Evolutionary conservation across 148 eudicot genomes (phyloP).

Genomic region (Rhododendron mucronatum): DNA sequence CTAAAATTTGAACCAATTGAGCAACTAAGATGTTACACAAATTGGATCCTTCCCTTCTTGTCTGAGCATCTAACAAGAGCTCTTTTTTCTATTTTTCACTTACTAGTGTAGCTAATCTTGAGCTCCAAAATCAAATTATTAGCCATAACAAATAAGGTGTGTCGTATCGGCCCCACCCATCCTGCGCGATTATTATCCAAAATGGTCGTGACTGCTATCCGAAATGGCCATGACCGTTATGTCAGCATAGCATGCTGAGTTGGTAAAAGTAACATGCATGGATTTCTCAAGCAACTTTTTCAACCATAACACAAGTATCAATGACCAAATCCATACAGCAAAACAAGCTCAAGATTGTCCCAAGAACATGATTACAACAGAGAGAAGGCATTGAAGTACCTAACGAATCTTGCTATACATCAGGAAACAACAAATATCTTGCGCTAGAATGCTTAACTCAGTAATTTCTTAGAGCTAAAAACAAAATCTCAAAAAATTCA

Average conservation of each 20-base stretch:
- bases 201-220: neutral
- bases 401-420: conserved; percentile 2
- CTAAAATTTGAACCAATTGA: too few species aligned
- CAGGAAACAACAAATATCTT: neutral
- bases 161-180: neutral
- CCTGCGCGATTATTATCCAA: neutral
- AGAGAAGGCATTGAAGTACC: neutral
- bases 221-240: neutral
- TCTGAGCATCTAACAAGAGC: too few species aligned
- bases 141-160: neutral
- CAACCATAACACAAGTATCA: neutral
- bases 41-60: too few species aligned
- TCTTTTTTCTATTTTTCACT: too few species aligned
- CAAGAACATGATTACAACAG: neutral
- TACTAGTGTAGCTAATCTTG: neutral
- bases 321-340: neutral
- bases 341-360: neutral
- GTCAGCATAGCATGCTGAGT: neutral
- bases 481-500: neutral
- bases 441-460: neutral
- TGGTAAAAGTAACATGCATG: neutral
- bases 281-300: conserved; percentile 3
- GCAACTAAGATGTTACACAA: too few species aligned
- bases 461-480: neutral
- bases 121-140: neutral